Percentiles rank a stretch among this genome's conserved stretches.
These are phyloP conservation scores for Limonium bicolor DNA, from an alignment of 148 eudicot species.

Conservation along the genomic window DNA sequence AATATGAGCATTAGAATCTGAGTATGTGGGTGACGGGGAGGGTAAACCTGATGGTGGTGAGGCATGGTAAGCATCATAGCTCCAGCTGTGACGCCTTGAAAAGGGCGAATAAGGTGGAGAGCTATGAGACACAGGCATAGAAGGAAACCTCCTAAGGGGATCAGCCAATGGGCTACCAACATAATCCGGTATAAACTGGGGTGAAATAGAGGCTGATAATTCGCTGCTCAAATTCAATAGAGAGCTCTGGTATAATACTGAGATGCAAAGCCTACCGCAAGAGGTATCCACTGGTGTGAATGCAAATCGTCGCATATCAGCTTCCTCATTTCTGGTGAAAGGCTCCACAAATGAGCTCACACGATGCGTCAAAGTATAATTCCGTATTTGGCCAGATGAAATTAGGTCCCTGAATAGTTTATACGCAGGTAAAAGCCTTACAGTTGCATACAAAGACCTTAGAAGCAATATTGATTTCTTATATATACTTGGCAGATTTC, in stretches of 20 bases:
- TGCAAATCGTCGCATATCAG: constrained; percentile 55
- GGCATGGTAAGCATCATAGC: constrained; percentile 39
- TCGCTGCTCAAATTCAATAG: constrained; percentile 41
- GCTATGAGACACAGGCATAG: constrained; percentile 29
- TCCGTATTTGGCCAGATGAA: constrained; percentile 53
- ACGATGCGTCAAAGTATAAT: constrained; percentile 52
- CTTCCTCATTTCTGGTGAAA: constrained; percentile 58
- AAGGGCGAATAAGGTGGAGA: constrained; percentile 54
- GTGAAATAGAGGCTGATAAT: constrained; percentile 64
- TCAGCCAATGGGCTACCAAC: constrained; percentile 90
- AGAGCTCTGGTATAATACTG: constrained; percentile 41
- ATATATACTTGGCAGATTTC: constrained; percentile 42
- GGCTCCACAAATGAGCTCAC: constrained; percentile 76
- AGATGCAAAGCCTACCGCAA: constrained; percentile 74
- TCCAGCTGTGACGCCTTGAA: constrained; percentile 84
- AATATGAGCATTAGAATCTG: constrained; percentile 50
- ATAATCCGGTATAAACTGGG: constrained; percentile 78
- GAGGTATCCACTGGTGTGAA: constrained; percentile 78
- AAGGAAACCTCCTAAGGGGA: constrained; percentile 60
- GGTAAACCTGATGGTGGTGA: constrained; percentile 47
- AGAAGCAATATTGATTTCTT: constrained; percentile 65
- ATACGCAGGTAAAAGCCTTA: constrained; percentile 82
- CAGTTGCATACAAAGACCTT: constrained; percentile 64
- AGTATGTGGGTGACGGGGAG: constrained; percentile 68
- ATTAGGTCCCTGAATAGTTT: constrained; percentile 63